phyloP scores from a whole-genome alignment of 352 stramenopile species.

The Globisporangium parvum region DNA sequence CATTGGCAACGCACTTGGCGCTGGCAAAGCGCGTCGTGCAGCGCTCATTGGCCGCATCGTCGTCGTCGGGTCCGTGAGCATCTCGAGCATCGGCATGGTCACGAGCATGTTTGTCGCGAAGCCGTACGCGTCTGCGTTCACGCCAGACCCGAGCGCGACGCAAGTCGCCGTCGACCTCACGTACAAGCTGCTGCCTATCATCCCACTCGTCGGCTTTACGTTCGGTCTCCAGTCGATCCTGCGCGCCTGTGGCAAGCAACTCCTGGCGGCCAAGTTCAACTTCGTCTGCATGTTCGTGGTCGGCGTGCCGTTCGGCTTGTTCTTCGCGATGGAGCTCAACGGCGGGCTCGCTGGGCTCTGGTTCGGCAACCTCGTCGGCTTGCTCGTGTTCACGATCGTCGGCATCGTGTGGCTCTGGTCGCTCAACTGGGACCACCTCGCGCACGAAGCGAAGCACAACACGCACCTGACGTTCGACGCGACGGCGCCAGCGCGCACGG shows the following conservation, averaged over 20 bases:
- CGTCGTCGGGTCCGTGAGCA: conserved; percentile 8
- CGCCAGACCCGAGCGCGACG: conserved; percentile 5
- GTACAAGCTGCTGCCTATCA: conserved; percentile 2
- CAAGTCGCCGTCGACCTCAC: background rate
- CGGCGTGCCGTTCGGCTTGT: conserved; percentile 16
- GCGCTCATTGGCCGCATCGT: conserved; percentile 15
- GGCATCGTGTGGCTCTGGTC: conserved; percentile 16
- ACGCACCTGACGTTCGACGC: conserved; percentile 2
- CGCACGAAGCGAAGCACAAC: conserved; percentile 13
- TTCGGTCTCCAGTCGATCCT: conserved; percentile 13
- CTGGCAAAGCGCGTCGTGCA: conserved; percentile 20
- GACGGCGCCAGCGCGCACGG: too few species aligned
- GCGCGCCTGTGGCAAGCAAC: conserved; percentile 14
- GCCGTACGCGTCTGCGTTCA: conserved; percentile 16
- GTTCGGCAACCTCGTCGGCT: conserved; percentile 15
- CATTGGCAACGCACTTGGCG: conserved; percentile 27
- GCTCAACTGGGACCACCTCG: conserved; percentile 10
- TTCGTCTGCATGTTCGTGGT: conserved; percentile 18
- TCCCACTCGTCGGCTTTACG: conserved; percentile 10
- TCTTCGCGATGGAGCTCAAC: conserved; percentile 13
- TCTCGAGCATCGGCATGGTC: conserved; percentile 12
- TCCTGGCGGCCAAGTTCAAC: conserved; percentile 16
- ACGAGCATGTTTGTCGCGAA: conserved; percentile 13
- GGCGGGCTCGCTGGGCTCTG: conserved; percentile 20
- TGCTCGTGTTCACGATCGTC: conserved; percentile 10